Percentiles rank a stretch among this genome's conserved stretches.
These are phyloP conservation scores for Agaricus sinodeliciosus DNA, from an alignment of 768 basidiomycete genomes.

Conservation along the genomic window DNA sequence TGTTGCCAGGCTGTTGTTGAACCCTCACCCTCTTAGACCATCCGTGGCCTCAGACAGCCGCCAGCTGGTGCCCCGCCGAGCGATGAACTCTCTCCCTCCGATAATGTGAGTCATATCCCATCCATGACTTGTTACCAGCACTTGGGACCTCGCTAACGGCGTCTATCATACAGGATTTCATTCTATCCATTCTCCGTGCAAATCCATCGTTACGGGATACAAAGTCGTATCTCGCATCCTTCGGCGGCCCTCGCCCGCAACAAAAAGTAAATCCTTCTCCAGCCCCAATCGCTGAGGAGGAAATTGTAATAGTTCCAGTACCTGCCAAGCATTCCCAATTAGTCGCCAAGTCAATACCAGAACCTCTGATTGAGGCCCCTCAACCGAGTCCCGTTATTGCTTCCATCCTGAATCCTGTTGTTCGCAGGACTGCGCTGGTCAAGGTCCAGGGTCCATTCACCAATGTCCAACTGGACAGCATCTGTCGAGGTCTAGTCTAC, in stretches of 20 bases:
- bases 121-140: background rate
- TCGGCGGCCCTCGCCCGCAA: conserved; percentile 55
- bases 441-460: conserved; percentile 96
- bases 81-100: conserved; percentile 36
- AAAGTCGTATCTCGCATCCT: conserved; percentile 85
- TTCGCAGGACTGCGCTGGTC: conserved; percentile 86
- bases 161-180: conserved; percentile 68
- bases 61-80: conserved; percentile 21
- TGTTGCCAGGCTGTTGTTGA: conserved; percentile 3
- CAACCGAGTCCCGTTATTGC: conserved; percentile 53
- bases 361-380: conserved; percentile 23
- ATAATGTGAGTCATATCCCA: conserved; percentile 36
- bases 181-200: conserved; percentile 88
- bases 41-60: conserved; percentile 30
- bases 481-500: conserved; percentile 89
- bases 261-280: conserved; percentile 19
- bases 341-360: conserved; percentile 28
- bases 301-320: conserved; percentile 21
- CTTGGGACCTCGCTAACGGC: no score
- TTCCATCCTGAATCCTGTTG: conserved; percentile 79
- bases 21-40: conserved; percentile 26
- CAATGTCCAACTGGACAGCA: conserved; percentile 88
- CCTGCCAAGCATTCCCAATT: conserved; percentile 17
- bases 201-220: conserved; percentile 91
- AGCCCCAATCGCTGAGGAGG: conserved; percentile 17